Base-by-base conservation (phyloP, 2,329 filamentous ascomycete species). In the Rutstroemia sydowiana region DNA sequence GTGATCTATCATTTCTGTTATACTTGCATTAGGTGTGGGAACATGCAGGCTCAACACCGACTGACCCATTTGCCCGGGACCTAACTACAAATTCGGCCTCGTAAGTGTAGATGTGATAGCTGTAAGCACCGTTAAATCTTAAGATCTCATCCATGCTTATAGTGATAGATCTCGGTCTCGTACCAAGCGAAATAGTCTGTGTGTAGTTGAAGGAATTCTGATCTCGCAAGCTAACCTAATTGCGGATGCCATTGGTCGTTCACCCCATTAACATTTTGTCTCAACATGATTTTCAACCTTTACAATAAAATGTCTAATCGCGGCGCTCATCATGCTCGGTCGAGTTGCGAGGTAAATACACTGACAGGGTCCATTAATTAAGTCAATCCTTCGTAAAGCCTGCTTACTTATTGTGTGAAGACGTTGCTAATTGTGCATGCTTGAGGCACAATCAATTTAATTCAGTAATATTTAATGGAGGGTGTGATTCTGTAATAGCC, bases 1-100 rank as follows among this genome's bases (percentile, higher is more conserved):
- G 13, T 28, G 23, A 51, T 31, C 34, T 51, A 46, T 51, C 42
- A 46, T 31, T 31, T 26, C 23, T 39, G 32, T 40, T 14, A 45
- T 44, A 45, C 48, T 45, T 40, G 48, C 48, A 46, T 42, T 14
- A 36, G 18, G 45, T 45, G 48, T 51, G 48, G 48, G 32, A 51
- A 39, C 42, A 30, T 46, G 48, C 48, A 51, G 42, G 26, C 23
- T 40, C 36, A 16, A 18, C 31, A 18, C 26, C 43, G 42, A 51
- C 31, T 46, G 48, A 51, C 48, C 48, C 48, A 45, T 40, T 42
- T 51, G 18, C 48, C 32, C 39, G 48, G 48, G 48, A 51, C 48
- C 48, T 39, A 49, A 26, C 23, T 4, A 37, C 37, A 51, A 40
- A 46, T 26, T 26, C 18, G 30, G 9, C 23, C 23, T 26, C 23